A percentile compares a stretch with the other conserved stretches of the same genome.
These are phyloP conservation scores for Macrophomina pseudophaseolina DNA, from an alignment of 2,329 filamentous ascomycete genomes.

Conservation along the genomic window DNA sequence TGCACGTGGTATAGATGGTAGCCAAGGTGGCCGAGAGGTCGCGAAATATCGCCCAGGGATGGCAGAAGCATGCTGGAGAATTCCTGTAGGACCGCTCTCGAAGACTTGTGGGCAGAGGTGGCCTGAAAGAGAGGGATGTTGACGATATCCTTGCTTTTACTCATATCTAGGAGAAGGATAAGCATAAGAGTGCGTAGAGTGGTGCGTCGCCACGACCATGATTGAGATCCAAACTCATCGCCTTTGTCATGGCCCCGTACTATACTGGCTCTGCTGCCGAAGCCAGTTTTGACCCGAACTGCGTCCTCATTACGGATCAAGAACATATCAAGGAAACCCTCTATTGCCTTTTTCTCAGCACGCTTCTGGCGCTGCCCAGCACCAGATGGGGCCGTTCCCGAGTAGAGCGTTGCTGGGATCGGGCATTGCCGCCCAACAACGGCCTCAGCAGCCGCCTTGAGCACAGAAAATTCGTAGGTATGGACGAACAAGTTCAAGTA, in stretches of 20 bases:
- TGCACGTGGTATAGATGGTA: conserved; percentile 62
- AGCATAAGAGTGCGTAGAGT: conserved; percentile 65
- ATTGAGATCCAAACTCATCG: conserved; percentile 49
- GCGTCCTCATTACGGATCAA: conserved; percentile 64
- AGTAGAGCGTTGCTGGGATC: conserved; percentile 42
- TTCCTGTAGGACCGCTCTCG: conserved; percentile 57
- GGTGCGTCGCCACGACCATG: conserved; percentile 61
- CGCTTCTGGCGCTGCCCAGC: conserved; percentile 41
- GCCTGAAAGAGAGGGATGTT: conserved; percentile 57
- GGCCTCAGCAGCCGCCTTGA: conserved; percentile 62
- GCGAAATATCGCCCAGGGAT: conserved; percentile 62
- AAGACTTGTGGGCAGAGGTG: conserved; percentile 62
- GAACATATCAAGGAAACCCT: conserved; percentile 61
- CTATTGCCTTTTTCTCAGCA: conserved; percentile 51
- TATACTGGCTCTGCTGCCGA: conserved; percentile 46
- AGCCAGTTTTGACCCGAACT: conserved; percentile 44
- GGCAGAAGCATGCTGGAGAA: conserved; percentile 61
- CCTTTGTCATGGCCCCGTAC: conserved; percentile 39
- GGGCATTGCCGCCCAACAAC: conserved; percentile 62
- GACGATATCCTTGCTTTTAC: conserved; percentile 48
- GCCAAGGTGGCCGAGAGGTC: conserved; percentile 61
- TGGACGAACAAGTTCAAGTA: conserved; percentile 64
- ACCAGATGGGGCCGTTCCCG: conserved; percentile 41
- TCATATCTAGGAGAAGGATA: conserved; percentile 63
- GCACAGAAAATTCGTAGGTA: conserved; percentile 58